Conservation (phyloP, 805 yeast species). For the Hanseniaspora taiwanica region DNA sequence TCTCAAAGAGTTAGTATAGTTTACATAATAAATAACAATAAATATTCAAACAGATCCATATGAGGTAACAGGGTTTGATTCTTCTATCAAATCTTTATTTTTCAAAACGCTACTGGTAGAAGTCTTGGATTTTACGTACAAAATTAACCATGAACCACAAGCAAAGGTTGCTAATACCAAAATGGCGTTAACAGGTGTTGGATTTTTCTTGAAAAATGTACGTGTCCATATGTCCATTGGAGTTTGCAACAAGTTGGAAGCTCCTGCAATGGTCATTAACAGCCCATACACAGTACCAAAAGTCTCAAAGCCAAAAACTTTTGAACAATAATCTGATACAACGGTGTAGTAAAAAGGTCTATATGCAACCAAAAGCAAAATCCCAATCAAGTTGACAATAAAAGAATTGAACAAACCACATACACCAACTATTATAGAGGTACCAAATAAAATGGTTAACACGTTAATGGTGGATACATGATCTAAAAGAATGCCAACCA, state of each 20-base stretch:
- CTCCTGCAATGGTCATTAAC: constrained; percentile 68
- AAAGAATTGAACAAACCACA: constrained; percentile 43
- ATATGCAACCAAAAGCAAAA: constrained; percentile 59
- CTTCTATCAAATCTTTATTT: not conserved
- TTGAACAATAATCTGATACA: constrained; percentile 81
- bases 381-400: constrained; percentile 49
- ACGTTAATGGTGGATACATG: constrained; percentile 50
- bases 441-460: constrained; percentile 34
- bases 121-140: constrained; percentile 1
- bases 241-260: constrained; percentile 64
- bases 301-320: constrained; percentile 84
- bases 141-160: constrained; percentile 5
- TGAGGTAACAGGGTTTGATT: not conserved
- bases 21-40: no score
- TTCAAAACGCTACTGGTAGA: not conserved
- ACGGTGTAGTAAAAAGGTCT: constrained; percentile 91
- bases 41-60: constrained; percentile 4
- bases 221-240: constrained; percentile 61
- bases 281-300: constrained; percentile 89
- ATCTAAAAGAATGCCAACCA: constrained; percentile 71
- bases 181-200: constrained; percentile 57
- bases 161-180: constrained; percentile 43
- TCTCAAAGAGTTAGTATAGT: no score
- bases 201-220: constrained; percentile 53
- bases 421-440: constrained; percentile 55